A percentile compares a stretch with the other conserved stretches of the same genome.
Evolutionary conservation across 2,329 filamentous ascomycete genomes (phyloP).

Genomic region (Trichoderma koningiopsis): DNA sequence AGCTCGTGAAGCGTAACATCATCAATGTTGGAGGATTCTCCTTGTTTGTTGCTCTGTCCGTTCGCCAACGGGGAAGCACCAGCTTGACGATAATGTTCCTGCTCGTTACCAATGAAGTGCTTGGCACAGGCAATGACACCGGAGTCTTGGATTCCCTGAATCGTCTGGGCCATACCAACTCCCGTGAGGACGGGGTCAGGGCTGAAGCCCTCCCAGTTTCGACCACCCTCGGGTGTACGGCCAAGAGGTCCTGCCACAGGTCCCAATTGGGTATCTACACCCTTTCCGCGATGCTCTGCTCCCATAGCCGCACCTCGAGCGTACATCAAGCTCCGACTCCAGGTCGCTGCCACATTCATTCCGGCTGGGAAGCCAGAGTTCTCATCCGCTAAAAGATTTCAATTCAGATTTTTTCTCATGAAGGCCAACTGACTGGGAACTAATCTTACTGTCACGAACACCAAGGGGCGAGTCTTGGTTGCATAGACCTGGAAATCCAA

Average conservation of each 20-base stretch:
- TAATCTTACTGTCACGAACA: constrained; percentile 48
- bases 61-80: constrained; percentile 51
- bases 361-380: not conserved
- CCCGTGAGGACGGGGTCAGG: constrained; percentile 72
- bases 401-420: not conserved
- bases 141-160: constrained; percentile 77
- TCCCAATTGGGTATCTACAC: constrained; percentile 41
- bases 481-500: constrained; percentile 51
- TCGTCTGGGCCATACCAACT: constrained; percentile 67
- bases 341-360: not conserved
- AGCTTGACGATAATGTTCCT: not conserved
- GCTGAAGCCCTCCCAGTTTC: constrained; percentile 77
- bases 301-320: not conserved
- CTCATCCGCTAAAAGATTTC: not conserved
- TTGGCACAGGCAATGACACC: constrained; percentile 45
- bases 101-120: not conserved
- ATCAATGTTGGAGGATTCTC: constrained; percentile 50
- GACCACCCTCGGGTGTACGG: constrained; percentile 68
- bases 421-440: not conserved
- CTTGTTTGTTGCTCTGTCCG: constrained; percentile 55
- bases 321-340: not conserved
- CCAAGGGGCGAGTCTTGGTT: constrained; percentile 54
- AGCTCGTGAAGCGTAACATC: constrained; percentile 57
- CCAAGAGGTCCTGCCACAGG: constrained; percentile 72
- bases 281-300: not conserved